Evolutionary conservation across 495 filamentous ascomycete species (phyloP).

Genomic region (Lasiosphaeris hirsuta): DNA sequence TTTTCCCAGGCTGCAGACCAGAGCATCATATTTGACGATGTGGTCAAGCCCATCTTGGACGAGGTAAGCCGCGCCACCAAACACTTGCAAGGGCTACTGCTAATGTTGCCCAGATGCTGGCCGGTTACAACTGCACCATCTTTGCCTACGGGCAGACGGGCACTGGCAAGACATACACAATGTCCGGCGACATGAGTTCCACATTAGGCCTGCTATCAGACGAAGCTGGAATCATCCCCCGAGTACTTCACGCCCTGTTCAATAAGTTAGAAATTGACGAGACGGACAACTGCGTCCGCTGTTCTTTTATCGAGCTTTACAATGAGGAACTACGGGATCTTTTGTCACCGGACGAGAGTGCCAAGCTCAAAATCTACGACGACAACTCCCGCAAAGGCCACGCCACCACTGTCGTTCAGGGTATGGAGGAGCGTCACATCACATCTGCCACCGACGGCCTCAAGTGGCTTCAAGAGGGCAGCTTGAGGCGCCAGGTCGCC

Average conservation of each 20-base stretch:
- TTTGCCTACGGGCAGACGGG: conserved; percentile 98
- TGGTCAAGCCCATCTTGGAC: conserved; percentile 84
- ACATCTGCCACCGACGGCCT: conserved; percentile 80
- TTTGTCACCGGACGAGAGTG: conserved; percentile 71
- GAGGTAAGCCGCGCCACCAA: conserved; percentile 58
- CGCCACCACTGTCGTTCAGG: conserved; percentile 79
- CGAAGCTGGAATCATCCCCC: conserved; percentile 89
- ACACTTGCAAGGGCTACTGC: neutral
- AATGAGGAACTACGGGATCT: conserved; percentile 95
- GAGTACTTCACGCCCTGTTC: conserved; percentile 83
- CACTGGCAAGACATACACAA: conserved; percentile 98
- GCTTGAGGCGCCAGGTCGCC: conserved; percentile 90
- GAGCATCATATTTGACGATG: conserved; percentile 86
- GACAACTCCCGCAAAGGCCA: conserved; percentile 81
- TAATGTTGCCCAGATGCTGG: conserved; percentile 66
- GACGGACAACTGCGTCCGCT: conserved; percentile 88
- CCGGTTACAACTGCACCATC: conserved; percentile 97
- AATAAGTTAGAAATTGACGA: conserved; percentile 71
- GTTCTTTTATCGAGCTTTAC: conserved; percentile 97
- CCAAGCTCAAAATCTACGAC: conserved; percentile 93
- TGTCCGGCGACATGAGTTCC: conserved; percentile 95
- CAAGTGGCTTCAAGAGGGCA: conserved; percentile 82
- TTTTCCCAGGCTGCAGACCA: conserved; percentile 96
- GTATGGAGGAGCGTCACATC: conserved; percentile 95
- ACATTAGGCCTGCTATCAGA: conserved; percentile 82